Conservation (phyloP, 495 filamentous ascomycete species). For the Hyphodiscus hymeniophilus region DNA sequence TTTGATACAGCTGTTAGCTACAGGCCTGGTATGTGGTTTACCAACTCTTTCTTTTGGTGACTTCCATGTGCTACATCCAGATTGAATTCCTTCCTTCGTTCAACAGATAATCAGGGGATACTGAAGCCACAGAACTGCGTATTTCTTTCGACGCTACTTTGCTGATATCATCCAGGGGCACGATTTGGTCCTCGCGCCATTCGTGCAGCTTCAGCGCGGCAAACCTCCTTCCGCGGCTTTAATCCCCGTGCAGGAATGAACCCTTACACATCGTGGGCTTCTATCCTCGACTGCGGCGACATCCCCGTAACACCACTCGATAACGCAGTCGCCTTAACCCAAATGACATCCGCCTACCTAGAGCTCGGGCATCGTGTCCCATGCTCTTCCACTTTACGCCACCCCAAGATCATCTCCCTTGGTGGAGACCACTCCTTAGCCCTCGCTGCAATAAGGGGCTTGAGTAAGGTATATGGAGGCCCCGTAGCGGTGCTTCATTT, state of each 20-base stretch:
- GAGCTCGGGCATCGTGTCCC: slow-evolving; percentile 32
- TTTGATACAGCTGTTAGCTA: slow-evolving; percentile 82
- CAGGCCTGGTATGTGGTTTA: slow-evolving; percentile 49
- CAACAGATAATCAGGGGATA: no score
- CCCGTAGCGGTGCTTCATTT: slow-evolving; percentile 78
- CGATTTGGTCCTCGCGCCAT: slow-evolving; percentile 79
- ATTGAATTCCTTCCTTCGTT: no score
- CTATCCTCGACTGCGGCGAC: slow-evolving; percentile 67
- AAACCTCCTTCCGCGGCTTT: slow-evolving; percentile 65
- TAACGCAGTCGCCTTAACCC: slow-evolving; percentile 60
- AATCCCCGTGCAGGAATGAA: slow-evolving; percentile 72
- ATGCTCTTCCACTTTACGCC: slow-evolving; percentile 21
- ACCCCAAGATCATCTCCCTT: slow-evolving; percentile 65
- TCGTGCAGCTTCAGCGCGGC: slow-evolving; percentile 64
- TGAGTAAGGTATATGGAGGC: slow-evolving; percentile 60
- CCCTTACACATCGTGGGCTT: slow-evolving; percentile 47
- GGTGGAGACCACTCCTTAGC: slow-evolving; percentile 79
- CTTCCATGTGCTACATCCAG: no score
- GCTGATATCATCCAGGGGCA: slow-evolving; percentile 41
- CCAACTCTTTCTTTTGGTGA: background rate
- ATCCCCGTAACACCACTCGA: slow-evolving; percentile 60
- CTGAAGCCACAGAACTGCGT: no score
- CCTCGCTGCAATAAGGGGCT: slow-evolving; percentile 63
- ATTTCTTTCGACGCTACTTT: no score
- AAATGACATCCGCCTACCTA: slow-evolving; percentile 37